Base-by-base conservation (phyloP, 306 rosid genomes). In the Senna tora region DNA sequence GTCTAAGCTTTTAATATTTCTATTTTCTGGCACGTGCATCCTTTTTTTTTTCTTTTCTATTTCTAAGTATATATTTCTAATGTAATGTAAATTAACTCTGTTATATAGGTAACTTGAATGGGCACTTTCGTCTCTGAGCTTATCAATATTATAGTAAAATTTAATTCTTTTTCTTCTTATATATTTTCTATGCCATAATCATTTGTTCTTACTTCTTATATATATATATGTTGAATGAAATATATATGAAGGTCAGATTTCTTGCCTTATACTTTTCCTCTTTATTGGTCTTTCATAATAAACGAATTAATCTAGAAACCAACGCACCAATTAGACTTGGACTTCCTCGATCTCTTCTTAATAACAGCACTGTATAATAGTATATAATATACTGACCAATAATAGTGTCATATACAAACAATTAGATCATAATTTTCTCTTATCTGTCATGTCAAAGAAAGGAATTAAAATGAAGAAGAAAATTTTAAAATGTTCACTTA, bases 151-250 rank as follows among this genome's bases (percentile, higher is more conserved):
- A 25, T 55, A 34, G 45, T 32, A 41, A 65, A 30, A 8, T 54
- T 25, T 25, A 25, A 25, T 25, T 65, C 63, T 36, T n/a, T 17
- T 5, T 30, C 33, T 33, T 47, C 20, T 45, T 12, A 39, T n/a
- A n/a, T n/a, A n/a, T 46, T 53, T 75, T 65, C 50, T 30, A 54
- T 4, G 58, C 58, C 66, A 74, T 28, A 22, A 5, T n/a, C n/a
- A n/a, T 55, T 55, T 75, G 73, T 65, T 67, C 25, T 65, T 65
- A 41, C 3, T 1, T 25, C 3, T 1, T 25, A 25, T 25, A 25
- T 25, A 25, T 25, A 25, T 25, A 25, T 25, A 25, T 59, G 39
- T 65, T 10, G 21, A 76, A 16, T 34, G 1, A 57, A 16, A 30
- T n/a, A n/a, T 19, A 38, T 28, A 32, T 46, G 50, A 56, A 55